Evolutionary conservation across 2,329 filamentous ascomycete genomes (phyloP), one percentile per base, ranked within the genome.

Genomic region (Verticillium nubilum): DNA sequence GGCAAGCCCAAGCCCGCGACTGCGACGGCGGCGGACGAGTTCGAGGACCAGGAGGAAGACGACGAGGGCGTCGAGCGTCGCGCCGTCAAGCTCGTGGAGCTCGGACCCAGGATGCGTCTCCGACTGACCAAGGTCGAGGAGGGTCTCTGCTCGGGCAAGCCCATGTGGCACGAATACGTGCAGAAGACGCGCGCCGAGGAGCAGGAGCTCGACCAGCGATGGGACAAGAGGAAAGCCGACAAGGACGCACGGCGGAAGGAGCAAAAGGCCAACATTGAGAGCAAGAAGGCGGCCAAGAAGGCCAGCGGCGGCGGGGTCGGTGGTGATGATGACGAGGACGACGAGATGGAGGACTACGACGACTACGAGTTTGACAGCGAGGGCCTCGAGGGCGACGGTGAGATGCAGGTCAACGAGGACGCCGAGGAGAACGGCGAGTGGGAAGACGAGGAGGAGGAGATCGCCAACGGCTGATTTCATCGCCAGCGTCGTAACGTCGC

Each of bases 101-200:
- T 99, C 0, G 95, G 95, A 0, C 95, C 95, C 1, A 86, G 95
- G 58, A 88, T 99, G 89, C 89, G 86, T 62, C 78, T 99, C 47
- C 86, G 94, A 31, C 80, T 99, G 75, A 93, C 92, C 59, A 99
- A 99, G 78, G 93, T 99, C 4, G 95, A 99, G 71, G 95, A 99
- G 67, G 95, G 94, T 1, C 76, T 98, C 6, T 97, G 92, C 68
- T 83, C 85, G 27, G 95, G 95, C 56, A 95, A 92, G 72, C 84
- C 97, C 59, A 91, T 99, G 90, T 99, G 95, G 95, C 95, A 99
- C 73, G 92, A 97, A 71, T 96, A 92, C 70, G 87, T 98, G 58
- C 85, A 88, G 71, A 99, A 99, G 81, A 86, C 86, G 6, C 86
- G 86, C 66, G 83, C 85, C 19, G 93, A 99, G 73, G 78, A 92